These are phyloP conservation scores for Macrolepiota fuliginosa DNA, from an alignment of 768 basidiomycete genomes.

Conservation along the genomic window DNA sequence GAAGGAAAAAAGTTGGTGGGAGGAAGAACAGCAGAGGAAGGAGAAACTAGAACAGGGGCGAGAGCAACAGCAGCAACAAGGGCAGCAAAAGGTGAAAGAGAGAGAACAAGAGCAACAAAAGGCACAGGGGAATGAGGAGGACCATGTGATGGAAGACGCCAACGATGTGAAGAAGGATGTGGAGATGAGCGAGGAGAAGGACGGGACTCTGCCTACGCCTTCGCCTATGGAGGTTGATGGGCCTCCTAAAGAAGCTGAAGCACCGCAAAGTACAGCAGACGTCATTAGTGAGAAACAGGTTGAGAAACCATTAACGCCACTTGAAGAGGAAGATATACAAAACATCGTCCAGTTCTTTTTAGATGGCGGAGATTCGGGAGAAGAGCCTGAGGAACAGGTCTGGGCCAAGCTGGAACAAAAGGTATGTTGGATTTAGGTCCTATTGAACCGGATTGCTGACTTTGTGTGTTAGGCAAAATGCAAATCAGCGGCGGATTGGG, in stretches of 20 bases:
- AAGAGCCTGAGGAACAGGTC: slow-evolving; percentile 38
- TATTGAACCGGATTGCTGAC: not conserved
- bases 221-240: not conserved
- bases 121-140: not conserved
- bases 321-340: slow-evolving; percentile 44
- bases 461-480: slow-evolving; percentile 33
- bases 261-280: not conserved
- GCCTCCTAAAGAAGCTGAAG: not conserved
- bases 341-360: slow-evolving; percentile 53
- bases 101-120: not conserved
- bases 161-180: not conserved
- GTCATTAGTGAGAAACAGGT: not conserved
- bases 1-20: slow-evolving; percentile 31
- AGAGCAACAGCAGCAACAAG: slow-evolving; percentile 11
- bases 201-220: slow-evolving; percentile 8
- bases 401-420: slow-evolving; percentile 48
- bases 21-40: slow-evolving; percentile 12
- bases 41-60: not conserved
- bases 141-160: not conserved
- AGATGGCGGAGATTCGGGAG: slow-evolving; percentile 43
- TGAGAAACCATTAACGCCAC: not conserved
- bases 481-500: slow-evolving; percentile 43
- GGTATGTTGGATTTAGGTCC: slow-evolving; percentile 30
- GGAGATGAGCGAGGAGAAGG: slow-evolving; percentile 9
- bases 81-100: not conserved